Percentiles rank a stretch among this genome's conserved stretches.
Evolutionary conservation across 2,329 filamentous ascomycete genomes (phyloP).

Genomic region (Penicillium palitans): DNA sequence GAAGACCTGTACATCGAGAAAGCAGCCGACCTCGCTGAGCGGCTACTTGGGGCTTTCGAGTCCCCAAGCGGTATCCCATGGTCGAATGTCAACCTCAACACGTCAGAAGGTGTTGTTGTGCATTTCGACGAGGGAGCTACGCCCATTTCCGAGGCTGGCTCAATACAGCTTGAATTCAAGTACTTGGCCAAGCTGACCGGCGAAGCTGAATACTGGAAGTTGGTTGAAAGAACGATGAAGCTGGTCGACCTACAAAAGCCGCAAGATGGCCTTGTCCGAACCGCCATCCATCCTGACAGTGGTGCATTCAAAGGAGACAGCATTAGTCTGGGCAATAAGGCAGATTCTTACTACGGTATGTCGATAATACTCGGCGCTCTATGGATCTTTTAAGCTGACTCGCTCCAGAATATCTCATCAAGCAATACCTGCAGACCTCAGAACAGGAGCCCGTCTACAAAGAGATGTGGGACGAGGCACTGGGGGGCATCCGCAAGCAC

Average conservation of each 20-base stretch:
- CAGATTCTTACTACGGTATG: constrained; percentile 86
- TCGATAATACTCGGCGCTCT: neutral
- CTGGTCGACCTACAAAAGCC: constrained; percentile 79
- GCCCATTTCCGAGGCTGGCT: constrained; percentile 90
- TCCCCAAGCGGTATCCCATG: constrained; percentile 83
- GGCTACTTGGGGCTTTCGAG: constrained; percentile 83
- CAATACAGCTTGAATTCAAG: constrained; percentile 93
- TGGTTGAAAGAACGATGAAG: constrained; percentile 86
- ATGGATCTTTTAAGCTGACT: constrained; percentile 10
- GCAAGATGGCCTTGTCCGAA: constrained; percentile 82
- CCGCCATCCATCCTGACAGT: constrained; percentile 78
- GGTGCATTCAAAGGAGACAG: constrained; percentile 81
- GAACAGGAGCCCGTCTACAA: constrained; percentile 81
- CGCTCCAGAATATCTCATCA: constrained; percentile 81
- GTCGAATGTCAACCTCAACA: constrained; percentile 84
- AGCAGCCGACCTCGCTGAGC: constrained; percentile 86
- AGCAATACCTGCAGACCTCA: constrained; percentile 94
- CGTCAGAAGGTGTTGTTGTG: constrained; percentile 72
- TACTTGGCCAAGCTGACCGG: constrained; percentile 94
- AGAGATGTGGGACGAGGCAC: constrained; percentile 88
- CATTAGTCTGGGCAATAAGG: constrained; percentile 87
- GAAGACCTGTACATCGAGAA: constrained; percentile 96
- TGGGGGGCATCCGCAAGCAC: constrained; percentile 85
- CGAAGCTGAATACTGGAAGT: constrained; percentile 88
- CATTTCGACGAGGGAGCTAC: constrained; percentile 85